Conservation (phyloP, 2,329 filamentous ascomycete genomes). For the Exophiala sideris region DNA sequence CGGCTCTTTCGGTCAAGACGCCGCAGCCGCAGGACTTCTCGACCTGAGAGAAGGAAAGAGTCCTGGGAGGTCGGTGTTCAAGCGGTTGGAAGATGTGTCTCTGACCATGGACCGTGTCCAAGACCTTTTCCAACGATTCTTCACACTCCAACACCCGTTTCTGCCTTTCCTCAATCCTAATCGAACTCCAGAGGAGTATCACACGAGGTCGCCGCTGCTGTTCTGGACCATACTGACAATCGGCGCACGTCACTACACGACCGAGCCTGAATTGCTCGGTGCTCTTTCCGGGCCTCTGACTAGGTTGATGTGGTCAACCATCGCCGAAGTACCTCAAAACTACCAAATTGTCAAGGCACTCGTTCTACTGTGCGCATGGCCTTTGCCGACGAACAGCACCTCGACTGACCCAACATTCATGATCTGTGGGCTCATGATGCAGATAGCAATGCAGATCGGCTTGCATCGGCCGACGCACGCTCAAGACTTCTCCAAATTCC, state of each 20-base stretch:
- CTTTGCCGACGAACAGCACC: conserved; percentile 61
- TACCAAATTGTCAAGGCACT: conserved; percentile 64
- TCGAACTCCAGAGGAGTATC: conserved; percentile 55
- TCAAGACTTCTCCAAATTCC: conserved; percentile 53
- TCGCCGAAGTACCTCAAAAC: conserved; percentile 59
- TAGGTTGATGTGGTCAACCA: conserved; percentile 59
- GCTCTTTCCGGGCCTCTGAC: conserved; percentile 52
- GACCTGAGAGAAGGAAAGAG: conserved; percentile 43
- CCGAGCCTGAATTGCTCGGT: conserved; percentile 53
- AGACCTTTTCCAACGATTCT: conserved; percentile 57
- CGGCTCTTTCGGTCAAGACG: conserved; percentile 40
- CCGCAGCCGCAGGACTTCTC: conserved; percentile 49
- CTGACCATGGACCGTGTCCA: conserved; percentile 42
- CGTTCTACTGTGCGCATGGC: conserved; percentile 63
- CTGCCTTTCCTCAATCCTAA: conserved; percentile 59
- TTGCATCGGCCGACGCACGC: conserved; percentile 63
- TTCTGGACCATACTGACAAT: conserved; percentile 66
- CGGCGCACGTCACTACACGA: conserved; percentile 58
- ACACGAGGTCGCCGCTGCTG: conserved; percentile 58
- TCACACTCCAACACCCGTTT: conserved; percentile 62
- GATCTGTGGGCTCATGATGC: conserved; percentile 64
- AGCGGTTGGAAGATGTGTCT: conserved; percentile 52
- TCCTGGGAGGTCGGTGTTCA: conserved; percentile 34
- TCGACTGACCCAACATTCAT: conserved; percentile 64
- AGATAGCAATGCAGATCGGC: conserved; percentile 65